A percentile compares a stretch with the other conserved stretches of the same genome.
Conservation (phyloP, 441 rosid genomes). For the Jatropha podagrica region DNA sequence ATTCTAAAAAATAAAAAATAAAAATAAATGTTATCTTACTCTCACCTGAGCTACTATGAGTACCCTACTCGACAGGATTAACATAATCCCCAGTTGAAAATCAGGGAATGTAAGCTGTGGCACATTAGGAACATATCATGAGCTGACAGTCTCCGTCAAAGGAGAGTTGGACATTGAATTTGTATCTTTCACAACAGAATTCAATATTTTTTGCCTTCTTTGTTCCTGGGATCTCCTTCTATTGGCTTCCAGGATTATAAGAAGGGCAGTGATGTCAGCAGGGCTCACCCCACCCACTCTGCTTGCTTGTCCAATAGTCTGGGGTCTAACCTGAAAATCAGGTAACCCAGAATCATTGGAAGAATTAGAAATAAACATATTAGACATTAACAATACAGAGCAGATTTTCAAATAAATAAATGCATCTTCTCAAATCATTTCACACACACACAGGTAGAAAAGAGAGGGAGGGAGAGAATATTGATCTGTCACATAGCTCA, state of each 20-base stretch:
- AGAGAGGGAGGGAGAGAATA: neutral
- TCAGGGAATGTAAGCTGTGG: neutral
- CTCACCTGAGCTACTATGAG: too few species aligned
- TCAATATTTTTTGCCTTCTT: constrained; percentile 52
- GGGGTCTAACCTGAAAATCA: constrained; percentile 74
- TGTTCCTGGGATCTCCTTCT: constrained; percentile 58
- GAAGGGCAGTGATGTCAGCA: constrained; percentile 88
- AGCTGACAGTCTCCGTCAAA: constrained; percentile 31
- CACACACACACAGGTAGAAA: neutral
- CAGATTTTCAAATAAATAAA: neutral
- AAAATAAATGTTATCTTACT: too few species aligned
- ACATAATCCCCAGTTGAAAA: neutral
- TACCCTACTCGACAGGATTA: neutral
- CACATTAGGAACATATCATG: constrained; percentile 23
- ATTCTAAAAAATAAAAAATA: too few species aligned
- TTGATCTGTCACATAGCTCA: neutral
- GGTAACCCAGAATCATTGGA: neutral
- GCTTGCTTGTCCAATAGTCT: constrained; percentile 90
- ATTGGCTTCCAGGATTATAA: constrained; percentile 74
- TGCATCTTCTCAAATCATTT: neutral
- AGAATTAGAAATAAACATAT: neutral
- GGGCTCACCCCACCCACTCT: constrained; percentile 98
- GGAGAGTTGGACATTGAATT: constrained; percentile 24
- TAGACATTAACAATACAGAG: neutral
- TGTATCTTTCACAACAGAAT: constrained; percentile 39